Base-by-base conservation (phyloP, 768 basidiomycete species). In the Tremella mesenterica region DNA sequence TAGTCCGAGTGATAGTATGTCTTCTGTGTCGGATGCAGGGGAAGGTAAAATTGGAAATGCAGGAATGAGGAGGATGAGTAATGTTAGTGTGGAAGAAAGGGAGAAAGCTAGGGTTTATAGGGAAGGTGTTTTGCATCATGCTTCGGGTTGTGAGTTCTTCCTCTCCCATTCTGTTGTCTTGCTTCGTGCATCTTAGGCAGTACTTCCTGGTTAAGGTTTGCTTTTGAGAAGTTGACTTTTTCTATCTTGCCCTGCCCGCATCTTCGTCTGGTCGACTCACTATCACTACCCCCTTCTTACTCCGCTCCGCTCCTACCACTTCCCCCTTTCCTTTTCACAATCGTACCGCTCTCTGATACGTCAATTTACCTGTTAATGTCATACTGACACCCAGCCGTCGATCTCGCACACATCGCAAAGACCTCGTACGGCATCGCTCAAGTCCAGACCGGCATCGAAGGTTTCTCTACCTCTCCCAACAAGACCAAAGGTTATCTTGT, bases 361-460 rank as follows among this genome's bases (percentile, higher is more conserved):
- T 45, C 16, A 23, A 13, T 23, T 7, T 7, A 13, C 21, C 38
- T 12, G 25, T 38, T 44, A 7, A 44, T 44, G 21, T 58, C 30
- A 26, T 43, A 29, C 1, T 33, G 29, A 53, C 50, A 36, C 9
- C 18, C 21, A 48, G 31, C 45, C 55, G 74, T 81, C 38, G 85
- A 90, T 73, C 79, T 92, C 54, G 78, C 80, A 29, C 77, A 83
- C 50, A 91, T 92, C 64, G 89, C 89, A 13, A 82, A 86, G 62
- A 86, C 86, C 52, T 89, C 87, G 8, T 79, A 78, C 55, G 88
- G 74, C n/a, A 68, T 75, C 38, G 62, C 70, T 30, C 68, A 81
- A 80, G 57, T 75, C 73, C 55, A 84, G 80, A 58, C 83, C 77
- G 33, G 72, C 75, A 50, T 59, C 52, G 63, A 67, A 25, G 44